Percentiles rank a stretch among this genome's conserved stretches.
Evolutionary conservation across 208 protist genomes (phyloP).

Genomic region (Leishmania arabica): DNA sequence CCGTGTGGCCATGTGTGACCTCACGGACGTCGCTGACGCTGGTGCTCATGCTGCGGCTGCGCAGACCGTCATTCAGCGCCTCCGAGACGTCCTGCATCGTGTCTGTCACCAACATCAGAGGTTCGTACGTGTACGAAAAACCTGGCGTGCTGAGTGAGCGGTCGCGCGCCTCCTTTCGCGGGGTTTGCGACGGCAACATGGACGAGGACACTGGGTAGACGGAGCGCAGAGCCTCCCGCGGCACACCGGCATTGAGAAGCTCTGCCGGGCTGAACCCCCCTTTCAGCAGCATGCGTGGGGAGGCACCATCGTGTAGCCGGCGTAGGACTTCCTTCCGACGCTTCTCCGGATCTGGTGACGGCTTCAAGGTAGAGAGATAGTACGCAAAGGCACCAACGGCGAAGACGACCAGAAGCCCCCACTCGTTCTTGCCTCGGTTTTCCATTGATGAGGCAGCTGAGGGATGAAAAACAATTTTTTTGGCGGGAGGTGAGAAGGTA

Average conservation of each 20-base stretch:
- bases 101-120: not conserved
- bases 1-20: not conserved
- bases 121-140: not conserved
- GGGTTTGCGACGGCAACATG: not conserved
- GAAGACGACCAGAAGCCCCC: constrained; percentile 19
- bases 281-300: constrained; percentile 14
- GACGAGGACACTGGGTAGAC: not conserved
- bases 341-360: not conserved
- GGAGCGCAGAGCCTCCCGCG: constrained; percentile 8
- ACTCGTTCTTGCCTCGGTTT: constrained; percentile 6
- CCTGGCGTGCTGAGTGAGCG: not conserved
- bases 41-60: constrained; percentile 10
- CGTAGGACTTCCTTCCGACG: constrained; percentile 1
- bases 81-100: not conserved
- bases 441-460: constrained; percentile 15
- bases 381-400: constrained; percentile 20
- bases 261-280: constrained; percentile 27
- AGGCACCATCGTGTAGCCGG: constrained; percentile 8
- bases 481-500: not conserved
- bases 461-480: not conserved
- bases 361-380: constrained; percentile 9
- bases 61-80: not conserved
- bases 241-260: constrained; percentile 24
- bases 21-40: not conserved
- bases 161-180: not conserved